Conservation (phyloP, 2,329 filamentous ascomycete genomes). For the Ophiostoma ulmi region DNA sequence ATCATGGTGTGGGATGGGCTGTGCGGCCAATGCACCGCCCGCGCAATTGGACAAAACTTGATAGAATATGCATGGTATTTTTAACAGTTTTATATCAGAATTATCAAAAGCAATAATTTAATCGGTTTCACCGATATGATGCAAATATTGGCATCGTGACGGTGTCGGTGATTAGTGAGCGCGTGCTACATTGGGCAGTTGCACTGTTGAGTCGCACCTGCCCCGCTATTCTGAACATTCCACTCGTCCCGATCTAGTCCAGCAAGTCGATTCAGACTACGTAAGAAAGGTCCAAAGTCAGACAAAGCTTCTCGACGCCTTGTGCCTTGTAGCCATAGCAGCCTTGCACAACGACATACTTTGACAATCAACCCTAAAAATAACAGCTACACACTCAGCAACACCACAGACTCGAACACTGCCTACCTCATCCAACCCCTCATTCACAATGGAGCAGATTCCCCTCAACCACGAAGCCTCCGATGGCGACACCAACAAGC, state of each 20-base stretch:
- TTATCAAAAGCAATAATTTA: neutral
- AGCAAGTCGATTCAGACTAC: constrained; percentile 7
- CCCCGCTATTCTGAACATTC: constrained; percentile 18
- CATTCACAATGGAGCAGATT: constrained; percentile 53
- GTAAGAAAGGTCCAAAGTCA: neutral
- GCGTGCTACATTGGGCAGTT: neutral
- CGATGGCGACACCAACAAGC: constrained; percentile 65
- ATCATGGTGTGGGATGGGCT: neutral
- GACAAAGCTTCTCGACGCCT: neutral
- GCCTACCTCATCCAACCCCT: neutral
- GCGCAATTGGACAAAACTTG: neutral
- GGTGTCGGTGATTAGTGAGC: constrained; percentile 9
- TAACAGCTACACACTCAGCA: neutral
- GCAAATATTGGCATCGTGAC: neutral
- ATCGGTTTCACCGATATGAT: neutral
- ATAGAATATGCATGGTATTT: neutral
- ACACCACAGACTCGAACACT: neutral
- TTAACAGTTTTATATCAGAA: no score
- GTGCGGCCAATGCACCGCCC: neutral
- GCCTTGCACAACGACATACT: neutral
- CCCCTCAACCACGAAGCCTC: constrained; percentile 72
- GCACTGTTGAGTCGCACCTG: constrained; percentile 15
- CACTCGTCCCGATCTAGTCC: constrained; percentile 11
- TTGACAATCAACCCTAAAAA: no score
- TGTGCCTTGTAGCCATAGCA: neutral